These are phyloP conservation scores for Borovskyia barvae DNA, from an alignment of 208 protist species.

Conservation along the genomic window DNA sequence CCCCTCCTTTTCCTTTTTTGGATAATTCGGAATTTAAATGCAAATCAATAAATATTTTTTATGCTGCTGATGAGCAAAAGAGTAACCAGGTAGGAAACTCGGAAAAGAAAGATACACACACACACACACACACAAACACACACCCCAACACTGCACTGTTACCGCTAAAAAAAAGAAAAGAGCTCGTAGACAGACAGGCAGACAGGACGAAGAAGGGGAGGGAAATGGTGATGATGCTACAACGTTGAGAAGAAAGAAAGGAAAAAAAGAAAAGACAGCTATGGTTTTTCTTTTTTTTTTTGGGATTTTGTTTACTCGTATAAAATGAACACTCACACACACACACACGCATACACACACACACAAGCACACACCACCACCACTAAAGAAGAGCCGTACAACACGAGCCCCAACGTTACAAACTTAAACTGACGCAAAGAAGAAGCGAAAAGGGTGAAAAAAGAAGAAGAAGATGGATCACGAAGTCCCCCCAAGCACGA, in stretches of 20 bases:
- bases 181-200: neutral
- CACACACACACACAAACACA: neutral
- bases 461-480: too few relatives aligned
- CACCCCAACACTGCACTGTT: too few relatives aligned
- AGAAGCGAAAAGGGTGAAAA: too few relatives aligned
- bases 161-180: too few relatives aligned
- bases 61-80: too few relatives aligned
- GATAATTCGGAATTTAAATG: neutral
- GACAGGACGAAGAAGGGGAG: neutral
- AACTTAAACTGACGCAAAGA: too few relatives aligned
- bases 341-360: neutral
- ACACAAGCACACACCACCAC: neutral
- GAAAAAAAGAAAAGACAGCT: neutral
- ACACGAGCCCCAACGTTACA: too few relatives aligned
- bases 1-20: slow-evolving; percentile 1
- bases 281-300: too few relatives aligned
- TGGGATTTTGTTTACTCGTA: too few relatives aligned
- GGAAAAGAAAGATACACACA: neutral
- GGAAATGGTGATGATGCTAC: neutral
- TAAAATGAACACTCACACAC: neutral
- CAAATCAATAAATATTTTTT: slow-evolving; percentile 6
- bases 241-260: neutral
- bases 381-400: neutral
- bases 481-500: too few relatives aligned
- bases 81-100: too few relatives aligned